Percentiles rank a stretch among this genome's conserved stretches.
Evolutionary conservation across 2,329 filamentous ascomycete genomes (phyloP).

Genomic region (Alternaria postmessia): DNA sequence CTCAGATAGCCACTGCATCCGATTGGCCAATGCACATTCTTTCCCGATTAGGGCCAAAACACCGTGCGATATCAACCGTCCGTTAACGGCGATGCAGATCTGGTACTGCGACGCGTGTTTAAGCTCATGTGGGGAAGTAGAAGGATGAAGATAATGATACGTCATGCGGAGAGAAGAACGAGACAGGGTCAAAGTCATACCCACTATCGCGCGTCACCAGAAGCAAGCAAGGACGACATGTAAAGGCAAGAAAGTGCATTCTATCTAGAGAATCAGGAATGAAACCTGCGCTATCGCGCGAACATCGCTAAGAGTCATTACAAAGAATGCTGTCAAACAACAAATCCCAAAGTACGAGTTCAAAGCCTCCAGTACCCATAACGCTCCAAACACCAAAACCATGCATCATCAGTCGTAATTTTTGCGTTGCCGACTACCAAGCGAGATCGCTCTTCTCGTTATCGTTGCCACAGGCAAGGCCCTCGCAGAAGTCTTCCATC

Average conservation of each 20-base stretch:
- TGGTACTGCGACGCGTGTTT: not conserved
- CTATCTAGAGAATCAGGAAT: not conserved
- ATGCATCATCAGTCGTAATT: conserved; percentile 18
- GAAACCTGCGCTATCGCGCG: not conserved
- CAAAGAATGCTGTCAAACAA: conserved; percentile 3
- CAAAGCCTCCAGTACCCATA: conserved; percentile 25
- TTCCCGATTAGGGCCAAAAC: conserved; percentile 19
- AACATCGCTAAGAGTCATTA: conserved; percentile 16
- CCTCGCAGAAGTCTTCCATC: conserved; percentile 39
- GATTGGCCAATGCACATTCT: conserved; percentile 18
- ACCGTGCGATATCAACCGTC: conserved; percentile 6
- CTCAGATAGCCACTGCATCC: not conserved
- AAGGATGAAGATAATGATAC: not conserved
- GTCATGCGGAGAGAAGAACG: not conserved
- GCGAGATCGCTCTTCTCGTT: conserved; percentile 39
- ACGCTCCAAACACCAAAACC: conserved; percentile 26
- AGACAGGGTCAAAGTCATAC: not conserved
- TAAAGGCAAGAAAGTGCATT: conserved; percentile 1
- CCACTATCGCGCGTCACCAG: not conserved
- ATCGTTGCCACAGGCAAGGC: conserved; percentile 36
- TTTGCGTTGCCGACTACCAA: conserved; percentile 22
- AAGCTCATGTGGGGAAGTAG: not conserved
- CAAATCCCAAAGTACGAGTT: conserved; percentile 16
- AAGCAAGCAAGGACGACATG: not conserved
- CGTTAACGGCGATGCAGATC: conserved; percentile 13